A percentile compares a stretch with the other conserved stretches of the same genome.
Conservation (phyloP, 2,329 filamentous ascomycete species). For the Didymellaceae sp. region DNA sequence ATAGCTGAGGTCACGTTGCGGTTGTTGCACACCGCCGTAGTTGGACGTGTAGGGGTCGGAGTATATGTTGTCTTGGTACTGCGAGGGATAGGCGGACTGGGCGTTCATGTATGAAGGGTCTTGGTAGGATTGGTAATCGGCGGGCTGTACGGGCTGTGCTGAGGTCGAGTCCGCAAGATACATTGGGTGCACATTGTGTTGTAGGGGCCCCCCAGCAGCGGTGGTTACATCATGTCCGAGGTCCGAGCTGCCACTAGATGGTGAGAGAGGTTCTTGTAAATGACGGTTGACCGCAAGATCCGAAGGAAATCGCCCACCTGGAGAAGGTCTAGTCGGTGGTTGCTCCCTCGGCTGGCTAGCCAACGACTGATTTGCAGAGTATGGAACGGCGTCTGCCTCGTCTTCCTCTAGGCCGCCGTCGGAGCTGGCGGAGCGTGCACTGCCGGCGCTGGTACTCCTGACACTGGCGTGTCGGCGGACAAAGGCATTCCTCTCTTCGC, state of each 20-base stretch:
- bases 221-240: conserved; percentile 66
- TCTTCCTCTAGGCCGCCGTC: conserved; percentile 54
- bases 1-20: conserved; percentile 8
- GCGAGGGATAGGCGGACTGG: conserved; percentile 8
- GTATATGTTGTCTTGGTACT: conserved; percentile 20
- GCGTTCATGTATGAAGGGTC: conserved; percentile 11
- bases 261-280: conserved; percentile 79
- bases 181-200: conserved; percentile 44
- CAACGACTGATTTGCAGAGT: conserved; percentile 64
- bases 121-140: conserved; percentile 6
- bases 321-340: conserved; percentile 73
- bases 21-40: conserved; percentile 8
- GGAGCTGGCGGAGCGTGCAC: conserved; percentile 58
- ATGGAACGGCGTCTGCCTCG: conserved; percentile 70
- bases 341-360: conserved; percentile 46
- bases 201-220: conserved; percentile 60
- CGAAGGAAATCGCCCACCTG: conserved; percentile 96
- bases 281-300: conserved; percentile 87
- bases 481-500: conserved; percentile 86
- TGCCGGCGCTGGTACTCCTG: conserved; percentile 74
- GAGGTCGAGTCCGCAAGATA: conserved; percentile 31
- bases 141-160: conserved; percentile 19
- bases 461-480: conserved; percentile 81
- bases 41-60: conserved; percentile 26
- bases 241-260: conserved; percentile 80